Conservation (phyloP, 345 rosid genomes). For the Limnanthes douglasii region DNA sequence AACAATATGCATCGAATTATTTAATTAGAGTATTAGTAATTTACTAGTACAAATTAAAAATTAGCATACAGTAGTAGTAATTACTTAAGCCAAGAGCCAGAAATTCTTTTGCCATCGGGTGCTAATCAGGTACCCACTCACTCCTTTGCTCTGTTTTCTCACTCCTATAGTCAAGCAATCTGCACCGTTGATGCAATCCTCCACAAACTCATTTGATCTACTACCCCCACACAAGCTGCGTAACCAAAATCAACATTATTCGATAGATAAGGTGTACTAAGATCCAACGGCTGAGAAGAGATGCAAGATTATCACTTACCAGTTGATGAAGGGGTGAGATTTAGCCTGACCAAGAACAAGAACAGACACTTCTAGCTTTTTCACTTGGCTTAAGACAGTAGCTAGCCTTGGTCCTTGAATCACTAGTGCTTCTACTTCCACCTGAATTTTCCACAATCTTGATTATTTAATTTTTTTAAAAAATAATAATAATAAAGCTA, state of each 20-base stretch:
- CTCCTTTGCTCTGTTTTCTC: constrained; percentile 73
- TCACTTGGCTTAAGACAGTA: constrained; percentile 85
- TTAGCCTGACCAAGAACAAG: constrained; percentile 81
- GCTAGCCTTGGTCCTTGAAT: constrained; percentile 77
- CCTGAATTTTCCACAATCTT: constrained; percentile 22
- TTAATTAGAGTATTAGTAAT: too few species aligned
- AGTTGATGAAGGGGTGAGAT: constrained; percentile 40
- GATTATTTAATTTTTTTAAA: not conserved
- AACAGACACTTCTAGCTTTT: constrained; percentile 79
- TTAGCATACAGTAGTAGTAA: too few species aligned
- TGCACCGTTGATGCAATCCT: constrained; percentile 55
- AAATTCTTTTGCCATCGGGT: constrained; percentile 89
- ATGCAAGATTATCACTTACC: constrained; percentile 48
- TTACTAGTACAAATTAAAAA: too few species aligned
- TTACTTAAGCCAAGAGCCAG: constrained; percentile 96
- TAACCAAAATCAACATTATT: too few species aligned
- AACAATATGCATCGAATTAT: too few species aligned
- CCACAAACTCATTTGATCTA: constrained; percentile 61
- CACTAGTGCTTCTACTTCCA: constrained; percentile 80
- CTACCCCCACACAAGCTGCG: constrained; percentile 66
- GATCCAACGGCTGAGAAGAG: constrained; percentile 11
- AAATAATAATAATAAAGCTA: not conserved
- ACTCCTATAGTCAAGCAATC: constrained; percentile 89
- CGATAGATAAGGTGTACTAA: too few species aligned
- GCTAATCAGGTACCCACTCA: constrained; percentile 77